Conservation (phyloP, 805 yeast species). For the Wickerhamiella shivajii region DNA sequence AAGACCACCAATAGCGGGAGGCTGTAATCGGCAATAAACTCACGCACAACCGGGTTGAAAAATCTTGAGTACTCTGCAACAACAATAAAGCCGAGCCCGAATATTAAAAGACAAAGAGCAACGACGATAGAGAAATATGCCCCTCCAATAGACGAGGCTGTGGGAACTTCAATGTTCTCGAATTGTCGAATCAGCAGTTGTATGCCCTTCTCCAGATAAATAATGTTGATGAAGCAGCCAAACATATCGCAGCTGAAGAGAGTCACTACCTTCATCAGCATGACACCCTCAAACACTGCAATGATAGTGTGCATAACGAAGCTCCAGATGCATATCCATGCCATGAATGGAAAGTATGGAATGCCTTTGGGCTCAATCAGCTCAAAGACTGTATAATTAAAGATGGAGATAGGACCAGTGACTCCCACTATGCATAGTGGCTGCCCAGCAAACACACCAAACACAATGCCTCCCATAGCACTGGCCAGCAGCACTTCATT, state of each 20-base stretch:
- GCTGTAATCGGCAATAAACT: conserved; percentile 71
- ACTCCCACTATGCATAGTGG: conserved; percentile 94
- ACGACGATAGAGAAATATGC: conserved; percentile 68
- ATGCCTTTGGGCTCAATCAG: conserved; percentile 38
- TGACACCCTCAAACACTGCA: conserved; percentile 54
- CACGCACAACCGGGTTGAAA: conserved; percentile 45
- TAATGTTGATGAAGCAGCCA: conserved; percentile 79
- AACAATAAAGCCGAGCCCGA: conserved; percentile 48
- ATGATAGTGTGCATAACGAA: conserved; percentile 65
- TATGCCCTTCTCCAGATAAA: conserved; percentile 81
- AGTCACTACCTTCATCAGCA: conserved; percentile 56
- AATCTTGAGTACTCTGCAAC: conserved; percentile 52
- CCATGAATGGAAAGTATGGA: conserved; percentile 77
- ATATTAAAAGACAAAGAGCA: conserved; percentile 58
- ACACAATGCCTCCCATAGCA: conserved; percentile 78
- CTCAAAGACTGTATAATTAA: conserved; percentile 78
- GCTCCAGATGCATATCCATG: conserved; percentile 90
- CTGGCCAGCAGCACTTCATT: conserved; percentile 76
- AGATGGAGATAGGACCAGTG: conserved; percentile 88
- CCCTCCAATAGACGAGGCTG: conserved; percentile 16
- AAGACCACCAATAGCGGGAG: conserved; percentile 73
- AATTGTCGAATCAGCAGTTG: conserved; percentile 70
- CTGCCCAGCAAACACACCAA: conserved; percentile 77
- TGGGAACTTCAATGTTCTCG: conserved; percentile 22
- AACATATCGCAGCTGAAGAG: conserved; percentile 81